Percentiles rank a stretch among this genome's conserved stretches.
These are phyloP conservation scores for Dendrocalamus sinicus DNA, from an alignment of 176 grass and related monocot genomes.

Conservation along the genomic window DNA sequence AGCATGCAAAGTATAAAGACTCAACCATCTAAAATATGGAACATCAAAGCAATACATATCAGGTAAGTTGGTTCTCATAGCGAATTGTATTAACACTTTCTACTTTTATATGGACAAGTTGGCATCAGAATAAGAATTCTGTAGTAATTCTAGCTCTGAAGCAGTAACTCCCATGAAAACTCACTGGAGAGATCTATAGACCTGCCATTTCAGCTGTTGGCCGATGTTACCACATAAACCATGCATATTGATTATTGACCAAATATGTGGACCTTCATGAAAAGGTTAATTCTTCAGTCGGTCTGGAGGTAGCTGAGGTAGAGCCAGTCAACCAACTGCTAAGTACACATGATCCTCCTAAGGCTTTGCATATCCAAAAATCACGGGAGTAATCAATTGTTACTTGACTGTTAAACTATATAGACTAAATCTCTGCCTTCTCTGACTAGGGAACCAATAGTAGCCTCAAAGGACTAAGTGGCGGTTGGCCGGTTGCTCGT, in stretches of 20 bases:
- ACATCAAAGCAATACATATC: background rate
- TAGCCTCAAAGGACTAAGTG: background rate
- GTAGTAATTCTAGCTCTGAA: background rate
- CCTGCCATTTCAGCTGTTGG: background rate
- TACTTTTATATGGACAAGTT: background rate
- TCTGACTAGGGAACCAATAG: background rate
- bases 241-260: conserved; percentile 1
- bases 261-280: background rate
- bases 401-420: background rate
- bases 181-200: background rate
- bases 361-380: conserved; percentile 10
- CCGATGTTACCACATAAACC: background rate
- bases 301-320: background rate
- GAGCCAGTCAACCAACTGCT: background rate
- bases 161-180: background rate
- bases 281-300: background rate
- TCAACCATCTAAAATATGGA: background rate
- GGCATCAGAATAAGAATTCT: background rate
- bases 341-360: background rate
- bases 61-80: background rate
- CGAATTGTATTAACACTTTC: background rate
- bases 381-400: conserved; percentile 14
- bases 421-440: conserved; percentile 1
- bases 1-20: background rate
- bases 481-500: background rate